Base-by-base conservation (phyloP, 108 stramenopile genomes). In the Discostella stelligeroides region DNA sequence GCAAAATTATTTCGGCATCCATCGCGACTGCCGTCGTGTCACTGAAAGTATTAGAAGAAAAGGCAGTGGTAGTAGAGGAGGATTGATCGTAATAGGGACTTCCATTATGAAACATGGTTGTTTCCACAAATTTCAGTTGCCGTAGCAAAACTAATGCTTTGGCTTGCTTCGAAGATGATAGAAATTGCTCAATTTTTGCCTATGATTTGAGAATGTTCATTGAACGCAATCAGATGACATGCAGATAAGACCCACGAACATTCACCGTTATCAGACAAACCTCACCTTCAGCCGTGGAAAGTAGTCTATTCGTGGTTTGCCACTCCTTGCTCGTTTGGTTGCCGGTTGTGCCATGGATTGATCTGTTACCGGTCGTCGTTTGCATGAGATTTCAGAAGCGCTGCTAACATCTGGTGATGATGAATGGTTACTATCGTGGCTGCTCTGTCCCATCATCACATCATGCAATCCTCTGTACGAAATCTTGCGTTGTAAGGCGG, bases 1-100 rank as follows among this genome's bases (percentile, higher is more conserved):
- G 72, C 41, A 92, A 68, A 61, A 92, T 79, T 71, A 90, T 85
- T 68, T 92, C 91, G n/a, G 85, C 85, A 75, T 92, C 91, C 6
- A 77, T 43, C 20, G 85, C 74, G 57, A 56, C 68, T 30, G 86
- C 81, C 34, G 34, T 34, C 34, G 34, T 34, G 41, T 82, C 70
- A 24, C 62, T 54, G 25, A 34, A 58, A 58, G 17, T 58, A 15
- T n/a, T 18, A 34, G 34, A 6, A 34, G 3, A 34, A 3, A 34
- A 34, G 6, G 34, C 6, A 28, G 24, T 54, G 18, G 63, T 55
- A 15, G 40, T 37, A 0, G 23, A 39, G 27, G 47, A 80, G 20
- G 37, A 78, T 51, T 46, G 83, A 68, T 81, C 71, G 40, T 63
- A 58, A 60, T 88, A 92, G 4, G 84, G 73, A 76, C 83, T 80